Percentiles rank a stretch among this genome's conserved stretches.
Conservation (phyloP, 192 early-diverging fungal species). For the Backusella australiensis region DNA sequence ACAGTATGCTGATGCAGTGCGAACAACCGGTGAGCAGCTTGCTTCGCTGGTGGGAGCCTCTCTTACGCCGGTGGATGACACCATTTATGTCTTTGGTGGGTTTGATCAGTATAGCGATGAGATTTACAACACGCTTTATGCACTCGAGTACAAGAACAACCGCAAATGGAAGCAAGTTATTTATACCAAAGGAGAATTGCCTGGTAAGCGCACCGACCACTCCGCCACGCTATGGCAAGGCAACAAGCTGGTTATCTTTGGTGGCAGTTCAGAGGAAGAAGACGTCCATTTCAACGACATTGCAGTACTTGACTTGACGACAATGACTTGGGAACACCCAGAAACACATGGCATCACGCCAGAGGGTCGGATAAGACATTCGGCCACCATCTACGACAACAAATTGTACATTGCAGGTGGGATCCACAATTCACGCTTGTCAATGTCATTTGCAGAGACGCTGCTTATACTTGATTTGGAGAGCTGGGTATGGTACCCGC, state of each 20-base stretch:
- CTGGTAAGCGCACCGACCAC: slow-evolving; percentile 59
- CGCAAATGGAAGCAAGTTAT: slow-evolving; percentile 49
- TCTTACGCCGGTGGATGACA: slow-evolving; percentile 36
- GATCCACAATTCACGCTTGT: slow-evolving; percentile 11
- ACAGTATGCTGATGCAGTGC: slow-evolving; percentile 3
- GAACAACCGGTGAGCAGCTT: slow-evolving; percentile 25
- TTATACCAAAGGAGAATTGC: slow-evolving; percentile 43
- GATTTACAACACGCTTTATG: slow-evolving; percentile 63
- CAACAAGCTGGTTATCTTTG: slow-evolving; percentile 62
- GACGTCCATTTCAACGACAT: slow-evolving; percentile 57
- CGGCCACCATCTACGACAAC: slow-evolving; percentile 58
- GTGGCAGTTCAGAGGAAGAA: slow-evolving; percentile 44
- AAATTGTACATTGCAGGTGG: slow-evolving; percentile 67
- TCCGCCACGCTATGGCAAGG: slow-evolving; percentile 57
- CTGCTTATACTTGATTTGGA: slow-evolving; percentile 50
- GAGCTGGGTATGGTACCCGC: slow-evolving; percentile 55
- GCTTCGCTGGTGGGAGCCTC: slow-evolving; percentile 43
- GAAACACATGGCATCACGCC: slow-evolving; percentile 47
- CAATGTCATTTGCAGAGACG: slow-evolving; percentile 29
- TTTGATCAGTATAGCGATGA: slow-evolving; percentile 67
- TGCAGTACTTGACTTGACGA: slow-evolving; percentile 55
- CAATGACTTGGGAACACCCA: slow-evolving; percentile 61
- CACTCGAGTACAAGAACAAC: slow-evolving; percentile 38
- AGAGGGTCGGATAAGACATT: slow-evolving; percentile 52
- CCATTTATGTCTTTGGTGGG: slow-evolving; percentile 57